A percentile compares a stretch with the other conserved stretches of the same genome.
Evolutionary conservation across 192 early-diverging fungal species (phyloP).

Genomic region (Nowakowskiella sp.): DNA sequence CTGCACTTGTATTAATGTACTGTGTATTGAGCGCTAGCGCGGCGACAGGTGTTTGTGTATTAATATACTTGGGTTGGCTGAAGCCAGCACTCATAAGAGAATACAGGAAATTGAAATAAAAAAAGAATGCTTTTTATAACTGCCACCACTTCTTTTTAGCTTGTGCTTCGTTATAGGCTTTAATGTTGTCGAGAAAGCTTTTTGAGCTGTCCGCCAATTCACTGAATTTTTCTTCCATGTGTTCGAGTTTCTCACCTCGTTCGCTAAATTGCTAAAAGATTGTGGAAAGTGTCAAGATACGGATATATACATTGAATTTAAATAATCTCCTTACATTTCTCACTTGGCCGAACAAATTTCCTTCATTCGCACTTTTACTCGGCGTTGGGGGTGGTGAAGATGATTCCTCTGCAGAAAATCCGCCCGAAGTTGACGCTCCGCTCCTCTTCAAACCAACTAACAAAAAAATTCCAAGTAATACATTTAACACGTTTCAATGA

Average conservation of each 20-base stretch:
- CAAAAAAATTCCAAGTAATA: too few relatives aligned
- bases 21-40: constrained; percentile 7
- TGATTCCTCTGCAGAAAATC: too few relatives aligned
- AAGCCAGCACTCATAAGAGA: constrained; percentile 15
- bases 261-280: neutral
- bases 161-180: constrained; percentile 3
- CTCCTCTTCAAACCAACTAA: too few relatives aligned
- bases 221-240: constrained; percentile 3
- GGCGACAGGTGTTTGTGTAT: constrained; percentile 7
- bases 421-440: too few relatives aligned
- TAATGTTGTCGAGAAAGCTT: constrained; percentile 1
- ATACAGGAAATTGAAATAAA: constrained; percentile 8
- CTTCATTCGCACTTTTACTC: too few relatives aligned
- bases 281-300: too few relatives aligned
- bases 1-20: constrained; percentile 13
- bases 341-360: too few relatives aligned
- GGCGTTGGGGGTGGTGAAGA: too few relatives aligned
- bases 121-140: too few relatives aligned
- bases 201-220: constrained; percentile 1
- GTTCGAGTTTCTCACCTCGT: constrained; percentile 4
- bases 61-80: constrained; percentile 10
- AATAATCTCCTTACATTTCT: too few relatives aligned
- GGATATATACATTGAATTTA: too few relatives aligned
- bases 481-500: too few relatives aligned
- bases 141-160: constrained; percentile 7